Conservation (phyloP, 148 eudicot species). For the Rhododendron henanense region DNA sequence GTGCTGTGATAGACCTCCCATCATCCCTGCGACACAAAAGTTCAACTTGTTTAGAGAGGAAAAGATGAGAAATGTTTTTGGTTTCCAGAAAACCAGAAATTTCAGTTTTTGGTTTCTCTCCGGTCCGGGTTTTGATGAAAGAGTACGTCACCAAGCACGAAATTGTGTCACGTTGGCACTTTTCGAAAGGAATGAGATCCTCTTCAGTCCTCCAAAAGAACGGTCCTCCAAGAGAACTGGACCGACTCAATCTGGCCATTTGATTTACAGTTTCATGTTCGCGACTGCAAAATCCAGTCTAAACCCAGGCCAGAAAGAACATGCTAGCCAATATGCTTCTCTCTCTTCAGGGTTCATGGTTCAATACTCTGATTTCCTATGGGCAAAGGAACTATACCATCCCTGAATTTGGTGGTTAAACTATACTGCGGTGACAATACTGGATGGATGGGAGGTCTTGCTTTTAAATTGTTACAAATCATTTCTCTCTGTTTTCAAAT, state of each 20-base stretch:
- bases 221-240: too few relatives aligned
- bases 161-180: too few relatives aligned
- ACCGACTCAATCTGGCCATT: too few relatives aligned
- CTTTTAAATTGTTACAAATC: not conserved
- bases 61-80: not conserved
- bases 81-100: not conserved
- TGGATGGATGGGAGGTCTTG: not conserved
- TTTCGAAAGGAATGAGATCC: too few relatives aligned
- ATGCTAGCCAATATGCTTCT: not conserved
- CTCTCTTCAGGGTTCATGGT: not conserved
- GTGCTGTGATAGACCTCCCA: slow-evolving; percentile 78
- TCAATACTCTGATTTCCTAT: not conserved
- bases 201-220: too few relatives aligned
- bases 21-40: slow-evolving; percentile 6
- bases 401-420: not conserved
- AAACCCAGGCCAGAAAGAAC: too few relatives aligned
- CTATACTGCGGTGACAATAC: not conserved
- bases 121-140: too few relatives aligned
- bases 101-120: too few relatives aligned
- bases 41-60: not conserved
- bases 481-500: not conserved
- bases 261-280: too few relatives aligned
- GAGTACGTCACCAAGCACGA: too few relatives aligned
- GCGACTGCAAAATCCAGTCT: too few relatives aligned
- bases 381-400: not conserved